phyloP scores from a whole-genome alignment of 805 yeast species.

The Candida arabinofermentans region DNA sequence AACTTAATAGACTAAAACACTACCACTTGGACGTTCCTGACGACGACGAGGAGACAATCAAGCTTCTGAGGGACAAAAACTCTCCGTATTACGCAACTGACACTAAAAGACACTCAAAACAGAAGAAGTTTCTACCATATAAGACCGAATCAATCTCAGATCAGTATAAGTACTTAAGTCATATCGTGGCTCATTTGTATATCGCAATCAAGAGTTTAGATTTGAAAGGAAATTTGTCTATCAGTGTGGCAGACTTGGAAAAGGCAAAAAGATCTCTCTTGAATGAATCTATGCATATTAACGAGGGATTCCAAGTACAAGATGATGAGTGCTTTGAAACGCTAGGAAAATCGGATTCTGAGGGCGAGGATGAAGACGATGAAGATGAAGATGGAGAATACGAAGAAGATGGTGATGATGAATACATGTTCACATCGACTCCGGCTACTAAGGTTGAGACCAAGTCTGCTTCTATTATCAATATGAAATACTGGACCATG shows the following conservation, averaged over 20 bases:
- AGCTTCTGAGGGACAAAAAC: constrained; percentile 17
- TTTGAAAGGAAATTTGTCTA: constrained; percentile 62
- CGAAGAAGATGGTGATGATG: constrained; percentile 40
- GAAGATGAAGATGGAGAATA: constrained; percentile 37
- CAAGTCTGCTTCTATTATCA: constrained; percentile 66
- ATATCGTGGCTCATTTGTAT: constrained; percentile 75
- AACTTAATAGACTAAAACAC: constrained; percentile 19
- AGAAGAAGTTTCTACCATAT: constrained; percentile 57
- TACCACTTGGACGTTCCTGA: constrained; percentile 58
- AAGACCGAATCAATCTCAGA: constrained; percentile 62
- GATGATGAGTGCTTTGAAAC: constrained; percentile 53
- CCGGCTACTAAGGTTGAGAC: constrained; percentile 60
- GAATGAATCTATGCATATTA: constrained; percentile 29
- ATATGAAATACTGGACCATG: constrained; percentile 81
- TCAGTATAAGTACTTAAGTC: constrained; percentile 69
- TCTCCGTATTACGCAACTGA: constrained; percentile 24
- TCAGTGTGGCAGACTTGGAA: constrained; percentile 66
- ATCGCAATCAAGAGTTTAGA: constrained; percentile 74
- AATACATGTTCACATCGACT: constrained; percentile 34
- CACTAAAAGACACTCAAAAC: constrained; percentile 16
- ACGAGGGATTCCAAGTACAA: constrained; percentile 31
- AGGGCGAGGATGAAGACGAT: constrained; percentile 32
- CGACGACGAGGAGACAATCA: constrained; percentile 35
- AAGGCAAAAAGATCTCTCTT: constrained; percentile 23
- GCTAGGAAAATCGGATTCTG: constrained; percentile 34